Conservation (phyloP, 2,329 filamentous ascomycete species). For the Penicillium frequentans region DNA sequence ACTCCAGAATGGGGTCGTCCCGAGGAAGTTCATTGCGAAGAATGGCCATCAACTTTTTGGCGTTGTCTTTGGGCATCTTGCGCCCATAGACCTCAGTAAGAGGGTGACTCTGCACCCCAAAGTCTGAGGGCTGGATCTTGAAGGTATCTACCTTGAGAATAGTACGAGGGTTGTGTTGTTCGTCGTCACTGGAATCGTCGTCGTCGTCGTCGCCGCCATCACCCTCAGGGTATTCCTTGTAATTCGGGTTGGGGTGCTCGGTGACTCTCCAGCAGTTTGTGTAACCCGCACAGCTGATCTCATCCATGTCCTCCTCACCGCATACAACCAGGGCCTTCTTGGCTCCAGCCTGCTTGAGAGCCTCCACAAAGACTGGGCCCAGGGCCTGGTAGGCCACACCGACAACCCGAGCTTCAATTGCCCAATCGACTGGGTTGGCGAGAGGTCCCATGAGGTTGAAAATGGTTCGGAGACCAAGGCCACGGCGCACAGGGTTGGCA, state of each 20-base stretch:
- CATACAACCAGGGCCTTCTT: constrained; percentile 88
- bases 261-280: constrained; percentile 86
- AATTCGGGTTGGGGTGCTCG: constrained; percentile 50
- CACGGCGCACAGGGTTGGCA: constrained; percentile 79
- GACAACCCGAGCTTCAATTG: constrained; percentile 86
- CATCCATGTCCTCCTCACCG: constrained; percentile 91
- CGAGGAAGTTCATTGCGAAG: constrained; percentile 69
- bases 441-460: constrained; percentile 96
- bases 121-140: constrained; percentile 76
- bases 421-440: constrained; percentile 82
- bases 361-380: constrained; percentile 85
- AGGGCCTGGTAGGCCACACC: constrained; percentile 87
- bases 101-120: constrained; percentile 75
- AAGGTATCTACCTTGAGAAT: constrained; percentile 71
- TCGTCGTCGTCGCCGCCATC: constrained; percentile 34
- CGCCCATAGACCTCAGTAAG: constrained; percentile 78
- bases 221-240: constrained; percentile 36
- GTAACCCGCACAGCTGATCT: constrained; percentile 85
- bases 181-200: constrained; percentile 39
- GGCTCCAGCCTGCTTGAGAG: constrained; percentile 71
- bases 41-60: constrained; percentile 75
- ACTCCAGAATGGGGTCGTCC: constrained; percentile 84
- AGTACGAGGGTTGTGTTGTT: constrained; percentile 40
- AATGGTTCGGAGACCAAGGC: constrained; percentile 91
- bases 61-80: constrained; percentile 84